Evolutionary conservation across 2,329 filamentous ascomycete genomes (phyloP).

Genomic region (Trichoderma hamatum): DNA sequence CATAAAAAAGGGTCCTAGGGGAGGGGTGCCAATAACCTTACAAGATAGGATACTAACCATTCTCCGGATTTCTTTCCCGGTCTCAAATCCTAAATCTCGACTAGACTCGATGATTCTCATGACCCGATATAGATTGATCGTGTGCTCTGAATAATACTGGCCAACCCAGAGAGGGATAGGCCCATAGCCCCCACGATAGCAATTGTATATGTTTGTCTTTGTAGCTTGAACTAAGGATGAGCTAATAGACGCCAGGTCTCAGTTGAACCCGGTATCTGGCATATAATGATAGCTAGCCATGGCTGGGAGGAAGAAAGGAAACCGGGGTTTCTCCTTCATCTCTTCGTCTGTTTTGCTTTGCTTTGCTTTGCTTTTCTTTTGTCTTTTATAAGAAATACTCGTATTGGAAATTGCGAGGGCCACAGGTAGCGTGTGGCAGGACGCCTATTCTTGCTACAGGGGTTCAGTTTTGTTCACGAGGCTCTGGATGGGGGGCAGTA

Average conservation of each 20-base stretch:
- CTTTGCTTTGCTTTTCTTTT: background rate
- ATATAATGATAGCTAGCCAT: background rate
- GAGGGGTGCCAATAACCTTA: too few species aligned
- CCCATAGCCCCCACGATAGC: background rate
- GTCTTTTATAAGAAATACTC: background rate
- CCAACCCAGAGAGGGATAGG: background rate
- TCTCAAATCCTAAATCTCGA: background rate
- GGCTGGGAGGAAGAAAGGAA: background rate
- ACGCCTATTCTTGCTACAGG: background rate
- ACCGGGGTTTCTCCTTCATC: background rate
- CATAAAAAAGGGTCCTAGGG: background rate
- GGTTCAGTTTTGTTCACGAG: background rate
- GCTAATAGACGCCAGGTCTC: conserved; percentile 2
- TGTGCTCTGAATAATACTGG: background rate
- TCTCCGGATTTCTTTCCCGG: background rate
- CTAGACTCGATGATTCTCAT: background rate
- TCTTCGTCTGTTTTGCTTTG: background rate
- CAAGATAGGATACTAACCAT: background rate
- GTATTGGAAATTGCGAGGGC: background rate
- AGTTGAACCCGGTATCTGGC: background rate
- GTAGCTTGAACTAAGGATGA: background rate
- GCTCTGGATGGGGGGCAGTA: background rate
- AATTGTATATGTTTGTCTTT: background rate
- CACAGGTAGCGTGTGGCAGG: background rate
- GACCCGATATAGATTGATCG: background rate